A percentile compares a stretch with the other conserved stretches of the same genome.
phyloP scores from a whole-genome alignment of 805 yeast species.

The Candida incommunis region DNA sequence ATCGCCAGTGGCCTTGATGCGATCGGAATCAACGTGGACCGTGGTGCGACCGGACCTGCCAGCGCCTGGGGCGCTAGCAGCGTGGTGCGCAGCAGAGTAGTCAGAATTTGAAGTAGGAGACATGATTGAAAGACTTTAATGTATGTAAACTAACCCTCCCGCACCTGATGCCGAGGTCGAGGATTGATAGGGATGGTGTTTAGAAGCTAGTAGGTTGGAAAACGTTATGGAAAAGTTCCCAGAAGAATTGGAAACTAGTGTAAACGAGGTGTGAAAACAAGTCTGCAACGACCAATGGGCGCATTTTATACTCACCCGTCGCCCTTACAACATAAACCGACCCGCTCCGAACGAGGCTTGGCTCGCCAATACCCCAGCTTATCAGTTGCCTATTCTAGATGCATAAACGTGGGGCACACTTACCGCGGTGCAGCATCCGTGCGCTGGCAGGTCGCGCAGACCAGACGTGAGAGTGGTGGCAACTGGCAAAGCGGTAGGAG shows the following conservation, averaged over 20 bases:
- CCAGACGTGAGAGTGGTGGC: no score
- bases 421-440: no score
- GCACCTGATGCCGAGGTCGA: slow-evolving; percentile 29
- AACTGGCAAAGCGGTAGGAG: no score
- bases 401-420: no score
- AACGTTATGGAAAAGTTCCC: slow-evolving; percentile 20
- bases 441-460: no score
- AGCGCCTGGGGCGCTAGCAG: slow-evolving; percentile 16
- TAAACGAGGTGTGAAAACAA: no score
- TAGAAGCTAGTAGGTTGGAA: slow-evolving; percentile 26
- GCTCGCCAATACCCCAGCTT: no score
- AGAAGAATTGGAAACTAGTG: not conserved
- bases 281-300: no score
- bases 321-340: no score
- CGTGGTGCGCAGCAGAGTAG: slow-evolving; percentile 15
- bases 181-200: slow-evolving; percentile 29
- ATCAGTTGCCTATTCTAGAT: no score
- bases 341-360: no score
- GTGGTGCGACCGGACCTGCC: slow-evolving; percentile 26
- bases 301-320: no score
- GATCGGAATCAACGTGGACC: slow-evolving; percentile 44
- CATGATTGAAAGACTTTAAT: slow-evolving; percentile 27
- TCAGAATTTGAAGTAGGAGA: slow-evolving; percentile 15
- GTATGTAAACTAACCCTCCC: slow-evolving; percentile 31
- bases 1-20: slow-evolving; percentile 34